Percentiles rank a stretch among this genome's conserved stretches.
Evolutionary conservation across 495 filamentous ascomycete genomes (phyloP).

Genomic region (Aspergillus funiculosus): DNA sequence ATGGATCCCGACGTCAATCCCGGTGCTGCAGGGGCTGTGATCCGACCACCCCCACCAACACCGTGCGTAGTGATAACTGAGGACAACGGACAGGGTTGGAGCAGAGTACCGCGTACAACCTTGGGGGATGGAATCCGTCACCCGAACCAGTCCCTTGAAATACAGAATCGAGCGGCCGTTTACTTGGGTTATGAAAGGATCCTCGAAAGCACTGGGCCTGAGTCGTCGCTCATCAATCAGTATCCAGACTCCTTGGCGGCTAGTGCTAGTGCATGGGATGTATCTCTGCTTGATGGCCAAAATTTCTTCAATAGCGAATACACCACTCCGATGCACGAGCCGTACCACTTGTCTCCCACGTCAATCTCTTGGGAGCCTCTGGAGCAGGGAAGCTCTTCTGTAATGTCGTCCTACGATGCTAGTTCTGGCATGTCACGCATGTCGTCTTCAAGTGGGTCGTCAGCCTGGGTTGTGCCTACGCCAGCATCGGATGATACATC

Average conservation of each 20-base stretch:
- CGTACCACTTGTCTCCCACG: neutral
- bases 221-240: no score
- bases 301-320: constrained; percentile 2
- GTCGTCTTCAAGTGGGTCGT: constrained; percentile 9
- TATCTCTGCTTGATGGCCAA: constrained; percentile 4
- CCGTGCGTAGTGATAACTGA: constrained; percentile 9
- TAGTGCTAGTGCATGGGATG: constrained; percentile 7
- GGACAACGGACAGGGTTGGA: constrained; percentile 4
- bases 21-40: constrained; percentile 5
- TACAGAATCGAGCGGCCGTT: neutral
- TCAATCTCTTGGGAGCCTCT: constrained; percentile 1
- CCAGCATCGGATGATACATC: constrained; percentile 9
- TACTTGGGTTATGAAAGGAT: neutral
- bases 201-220: no score
- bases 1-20: constrained; percentile 7
- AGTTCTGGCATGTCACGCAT: neutral
- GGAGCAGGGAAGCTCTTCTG: no score
- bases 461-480: constrained; percentile 4
- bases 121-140: neutral
- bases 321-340: neutral
- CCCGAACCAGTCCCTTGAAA: neutral
- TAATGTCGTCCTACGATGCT: no score
- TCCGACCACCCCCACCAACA: constrained; percentile 7
- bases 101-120: constrained; percentile 1
- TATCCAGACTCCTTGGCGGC: no score